phyloP scores from a whole-genome alignment of 306 rosid genomes.

The barrel medic (Medicago truncatula) region DNA sequence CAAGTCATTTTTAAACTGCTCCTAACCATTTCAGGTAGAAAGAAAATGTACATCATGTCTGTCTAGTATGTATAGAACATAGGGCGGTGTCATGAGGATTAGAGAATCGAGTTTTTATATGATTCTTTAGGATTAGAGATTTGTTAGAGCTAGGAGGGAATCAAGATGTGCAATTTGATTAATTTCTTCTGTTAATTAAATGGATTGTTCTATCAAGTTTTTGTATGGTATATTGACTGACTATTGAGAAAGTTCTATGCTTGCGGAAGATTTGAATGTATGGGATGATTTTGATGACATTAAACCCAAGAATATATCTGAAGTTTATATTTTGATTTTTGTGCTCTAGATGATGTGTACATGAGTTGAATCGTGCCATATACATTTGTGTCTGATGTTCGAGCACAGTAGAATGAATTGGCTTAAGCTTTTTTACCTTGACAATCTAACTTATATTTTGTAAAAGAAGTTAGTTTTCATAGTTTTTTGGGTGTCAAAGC shows the following conservation, averaged over 20 bases:
- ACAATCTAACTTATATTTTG: too few relatives aligned
- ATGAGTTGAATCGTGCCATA: background rate
- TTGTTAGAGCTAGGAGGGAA: slow-evolving; percentile 31
- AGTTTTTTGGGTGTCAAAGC: too few relatives aligned
- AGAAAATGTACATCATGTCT: slow-evolving; percentile 30
- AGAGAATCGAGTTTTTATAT: slow-evolving; percentile 45
- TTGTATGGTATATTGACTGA: slow-evolving; percentile 15
- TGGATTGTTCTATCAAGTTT: slow-evolving; percentile 13
- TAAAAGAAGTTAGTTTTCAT: too few relatives aligned
- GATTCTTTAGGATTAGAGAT: slow-evolving; percentile 32
- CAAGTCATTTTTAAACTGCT: slow-evolving; percentile 56
- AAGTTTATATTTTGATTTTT: too few relatives aligned
- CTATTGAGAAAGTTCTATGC: slow-evolving; percentile 24
- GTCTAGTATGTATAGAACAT: slow-evolving; percentile 43
- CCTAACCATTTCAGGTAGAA: slow-evolving; percentile 37
- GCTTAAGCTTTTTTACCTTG: too few relatives aligned
- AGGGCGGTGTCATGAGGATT: slow-evolving; percentile 40
- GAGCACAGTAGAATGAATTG: too few relatives aligned
- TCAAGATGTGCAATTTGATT: slow-evolving; percentile 11
- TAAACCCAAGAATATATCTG: background rate
- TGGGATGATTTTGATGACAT: background rate
- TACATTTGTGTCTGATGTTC: too few relatives aligned
- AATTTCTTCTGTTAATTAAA: slow-evolving; percentile 25
- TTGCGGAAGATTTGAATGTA: slow-evolving; percentile 32
- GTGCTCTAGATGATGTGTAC: background rate